Evolutionary conservation across 2,329 filamentous ascomycete species (phyloP).

Genomic region (Trichoderma harzianum): DNA sequence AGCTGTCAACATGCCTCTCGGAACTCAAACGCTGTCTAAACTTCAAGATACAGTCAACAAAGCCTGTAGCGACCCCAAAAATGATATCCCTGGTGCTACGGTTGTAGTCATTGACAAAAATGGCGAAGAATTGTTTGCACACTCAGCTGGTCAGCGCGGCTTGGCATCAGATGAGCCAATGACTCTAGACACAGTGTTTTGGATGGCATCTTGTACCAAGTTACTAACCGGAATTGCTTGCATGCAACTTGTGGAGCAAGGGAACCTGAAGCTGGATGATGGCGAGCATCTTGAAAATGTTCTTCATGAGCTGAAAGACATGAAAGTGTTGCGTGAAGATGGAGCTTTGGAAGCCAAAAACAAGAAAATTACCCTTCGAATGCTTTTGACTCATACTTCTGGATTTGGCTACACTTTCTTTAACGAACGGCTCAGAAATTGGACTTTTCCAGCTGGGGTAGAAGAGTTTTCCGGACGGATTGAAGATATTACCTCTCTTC

Average conservation of each 20-base stretch:
- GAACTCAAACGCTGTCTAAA: neutral
- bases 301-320: neutral
- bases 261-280: neutral
- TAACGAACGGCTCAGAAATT: neutral
- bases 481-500: neutral
- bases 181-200: neutral
- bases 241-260: slow-evolving; percentile 12
- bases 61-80: neutral
- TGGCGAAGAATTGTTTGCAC: neutral
- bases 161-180: neutral
- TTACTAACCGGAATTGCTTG: slow-evolving; percentile 5
- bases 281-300: neutral
- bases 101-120: slow-evolving; percentile 1
- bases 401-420: slow-evolving; percentile 5
- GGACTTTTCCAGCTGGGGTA: neutral
- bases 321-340: slow-evolving; percentile 4
- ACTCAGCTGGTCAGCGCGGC: neutral
- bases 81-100: neutral
- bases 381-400: slow-evolving; percentile 6
- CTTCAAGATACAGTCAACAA: neutral
- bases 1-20: neutral
- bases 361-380: neutral
- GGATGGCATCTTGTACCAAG: slow-evolving; percentile 9
- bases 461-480: neutral
- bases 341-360: neutral